A percentile compares a stretch with the other conserved stretches of the same genome.
phyloP scores from a whole-genome alignment of 768 basidiomycete genomes.

The Austroboletus festivus region DNA sequence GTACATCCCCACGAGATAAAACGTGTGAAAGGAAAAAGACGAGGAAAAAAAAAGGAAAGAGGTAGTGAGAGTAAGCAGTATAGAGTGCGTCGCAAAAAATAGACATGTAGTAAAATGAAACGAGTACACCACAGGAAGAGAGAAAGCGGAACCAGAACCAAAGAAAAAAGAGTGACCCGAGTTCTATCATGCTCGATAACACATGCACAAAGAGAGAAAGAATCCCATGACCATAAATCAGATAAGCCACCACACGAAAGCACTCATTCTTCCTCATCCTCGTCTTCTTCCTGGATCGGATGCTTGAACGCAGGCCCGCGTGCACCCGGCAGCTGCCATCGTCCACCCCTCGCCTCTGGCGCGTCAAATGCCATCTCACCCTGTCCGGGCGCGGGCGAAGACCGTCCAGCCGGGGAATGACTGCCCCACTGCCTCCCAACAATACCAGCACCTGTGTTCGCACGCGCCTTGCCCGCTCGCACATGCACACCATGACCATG shows the following conservation, averaged over 20 bases:
- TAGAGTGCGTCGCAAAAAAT: no score
- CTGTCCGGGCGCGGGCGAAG: conserved; percentile 52
- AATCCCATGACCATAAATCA: conserved; percentile 7
- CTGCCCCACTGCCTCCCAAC: conserved; percentile 44
- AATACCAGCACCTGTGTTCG: conserved; percentile 22
- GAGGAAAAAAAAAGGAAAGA: background rate
- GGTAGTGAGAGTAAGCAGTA: background rate
- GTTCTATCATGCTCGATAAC: conserved; percentile 12
- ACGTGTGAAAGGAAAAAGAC: no score
- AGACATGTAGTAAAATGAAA: no score
- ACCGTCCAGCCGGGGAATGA: conserved; percentile 58
- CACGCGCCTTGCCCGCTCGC: conserved; percentile 32
- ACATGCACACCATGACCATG: conserved; percentile 42
- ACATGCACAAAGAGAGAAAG: conserved; percentile 8
- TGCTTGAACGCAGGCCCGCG: conserved; percentile 69
- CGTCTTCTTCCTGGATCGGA: conserved; percentile 82
- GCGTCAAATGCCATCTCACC: conserved; percentile 46
- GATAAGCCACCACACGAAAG: conserved; percentile 3
- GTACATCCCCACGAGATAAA: no score
- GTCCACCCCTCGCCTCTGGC: conserved; percentile 49
- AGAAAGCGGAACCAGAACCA: no score
- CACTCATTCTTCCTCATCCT: conserved; percentile 67
- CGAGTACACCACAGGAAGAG: background rate
- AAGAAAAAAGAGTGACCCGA: background rate
- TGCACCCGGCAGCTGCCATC: conserved; percentile 67